A percentile compares a stretch with the other conserved stretches of the same genome.
Evolutionary conservation across 164 flowering plant genomes (phyloP).

Genomic region (Sedum album): DNA sequence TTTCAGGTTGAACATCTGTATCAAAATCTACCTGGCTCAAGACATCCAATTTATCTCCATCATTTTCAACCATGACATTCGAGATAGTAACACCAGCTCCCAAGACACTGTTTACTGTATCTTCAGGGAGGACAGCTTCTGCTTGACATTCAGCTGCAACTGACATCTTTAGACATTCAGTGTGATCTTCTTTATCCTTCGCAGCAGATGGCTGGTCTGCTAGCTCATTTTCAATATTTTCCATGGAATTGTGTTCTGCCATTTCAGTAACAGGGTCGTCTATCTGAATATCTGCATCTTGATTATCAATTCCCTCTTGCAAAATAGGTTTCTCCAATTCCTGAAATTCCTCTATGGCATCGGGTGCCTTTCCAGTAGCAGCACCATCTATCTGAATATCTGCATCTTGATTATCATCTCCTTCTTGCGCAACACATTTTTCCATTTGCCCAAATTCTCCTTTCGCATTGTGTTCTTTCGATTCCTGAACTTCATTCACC

Average conservation of each 20-base stretch:
- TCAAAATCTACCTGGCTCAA: not conserved
- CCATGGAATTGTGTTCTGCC: not conserved
- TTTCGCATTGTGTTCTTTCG: not conserved
- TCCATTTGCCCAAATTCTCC: not conserved
- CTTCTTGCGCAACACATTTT: not conserved
- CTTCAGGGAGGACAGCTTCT: not conserved
- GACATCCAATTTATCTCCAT: not conserved
- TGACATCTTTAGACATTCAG: not conserved
- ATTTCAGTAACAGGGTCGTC: not conserved
- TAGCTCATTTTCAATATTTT: not conserved
- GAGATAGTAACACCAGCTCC: not conserved
- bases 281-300: conserved; percentile 7
- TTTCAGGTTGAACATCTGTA: not conserved
- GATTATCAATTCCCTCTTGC: not conserved
- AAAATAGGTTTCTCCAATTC: not conserved
- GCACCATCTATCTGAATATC: not conserved
- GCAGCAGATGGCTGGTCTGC: not conserved
- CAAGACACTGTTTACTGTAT: not conserved
- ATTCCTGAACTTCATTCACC: not conserved
- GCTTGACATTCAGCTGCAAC: conserved; percentile 1
- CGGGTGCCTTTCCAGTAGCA: not conserved
- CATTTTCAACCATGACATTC: not conserved
- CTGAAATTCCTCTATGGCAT: not conserved
- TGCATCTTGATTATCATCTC: not conserved
- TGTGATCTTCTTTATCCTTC: not conserved